Evolutionary conservation across 345 rosid species (phyloP), one percentile per base, ranked within the genome.

Genomic region (Linum tenue): DNA sequence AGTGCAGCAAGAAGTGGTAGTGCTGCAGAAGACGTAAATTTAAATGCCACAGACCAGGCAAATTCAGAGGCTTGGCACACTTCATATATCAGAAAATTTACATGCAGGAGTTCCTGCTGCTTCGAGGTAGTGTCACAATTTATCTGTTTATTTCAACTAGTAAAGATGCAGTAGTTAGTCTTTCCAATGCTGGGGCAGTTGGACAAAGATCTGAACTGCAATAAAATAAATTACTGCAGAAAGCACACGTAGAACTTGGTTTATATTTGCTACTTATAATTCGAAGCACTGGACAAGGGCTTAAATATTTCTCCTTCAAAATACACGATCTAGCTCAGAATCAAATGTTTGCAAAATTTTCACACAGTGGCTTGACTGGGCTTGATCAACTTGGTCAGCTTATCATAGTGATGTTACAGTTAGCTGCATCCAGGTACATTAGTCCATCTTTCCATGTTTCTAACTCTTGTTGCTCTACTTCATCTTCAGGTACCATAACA

Each of bases 1-100:
- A 87, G 86, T 82, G 90, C 73, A 66, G 85, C 81, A 31, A 87
- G 81, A 80, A 87, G 80, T 69, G 83, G 85, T 62, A 67, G 58
- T 64, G 92, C 80, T 70, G 75, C 79, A 72, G 88, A 75, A 77
- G 83, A 81, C 68, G 75, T 67, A 72, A 81, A 78, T 67, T 64
- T 77, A 68, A 77, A 72, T 76, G 69, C 60, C 59, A 60, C 61
- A 69, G 87, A 71, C 60, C 79, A 67, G 78, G 68, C 87, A 79
- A 69, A 78, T 83, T 71, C 79, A 84, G 74, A 81, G 88, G 79
- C 73, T 88, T 57, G 72, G 88, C 71, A 60, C 73, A 61, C 78
- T 84, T 71, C 85, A 79, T 6, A 76, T 84, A 67, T 81, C 97
- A 67, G 86, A 83, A 66, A 80, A 69, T 53, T 62, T 72, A 38